Base-by-base conservation (phyloP, 2,329 filamentous ascomycete genomes). In the Fusarium mangiferae region DNA sequence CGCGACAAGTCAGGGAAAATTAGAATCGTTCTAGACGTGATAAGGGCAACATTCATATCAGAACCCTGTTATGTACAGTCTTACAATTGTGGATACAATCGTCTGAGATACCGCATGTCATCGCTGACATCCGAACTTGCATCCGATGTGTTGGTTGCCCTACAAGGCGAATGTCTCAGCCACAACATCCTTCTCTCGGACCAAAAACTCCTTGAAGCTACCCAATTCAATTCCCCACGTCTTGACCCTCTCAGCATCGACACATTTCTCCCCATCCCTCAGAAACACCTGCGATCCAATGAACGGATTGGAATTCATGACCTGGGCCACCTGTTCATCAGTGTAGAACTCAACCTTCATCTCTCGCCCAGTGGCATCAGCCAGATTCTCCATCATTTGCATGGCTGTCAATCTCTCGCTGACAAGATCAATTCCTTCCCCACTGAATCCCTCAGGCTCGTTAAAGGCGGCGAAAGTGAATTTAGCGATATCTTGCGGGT, bases 371-470 rank as follows among this genome's bases (percentile, higher is more conserved):
- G 28, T n/a, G 0, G 38, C 38, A 7, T n/a, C 9, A 0, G 57
- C 42, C 1, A 65, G 3, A 45, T 3, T 13, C 0, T 28, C 12
- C 45, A 65, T 65, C n/a, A 65, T 45, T 6, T 65, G 57, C 24
- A 65, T 18, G 5, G 62, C 24, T 3, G 45, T 52, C 44, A 65
- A 13, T 35, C 62, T 33, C 13, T 65, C 45, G 1, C 57, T 48
- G 12, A 65, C 45, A 28, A 65, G 57, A 4, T 65, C 62, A 13
- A 65, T 35, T 3, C 33, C 57, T 0, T 45, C 1, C 0, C 11
- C 15, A 0, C 39, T 11, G 0, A 65, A 54, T 2, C 0, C 10
- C 0, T 5, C 4, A 28, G 62, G 45, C 0, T 62, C 6, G 0
- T 1, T 5, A 1, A 65, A 18, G 0, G n/a, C 45, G 0, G 38